Conservation (phyloP, 2,329 filamentous ascomycete species). For the Pseudodiploospora longispora region DNA sequence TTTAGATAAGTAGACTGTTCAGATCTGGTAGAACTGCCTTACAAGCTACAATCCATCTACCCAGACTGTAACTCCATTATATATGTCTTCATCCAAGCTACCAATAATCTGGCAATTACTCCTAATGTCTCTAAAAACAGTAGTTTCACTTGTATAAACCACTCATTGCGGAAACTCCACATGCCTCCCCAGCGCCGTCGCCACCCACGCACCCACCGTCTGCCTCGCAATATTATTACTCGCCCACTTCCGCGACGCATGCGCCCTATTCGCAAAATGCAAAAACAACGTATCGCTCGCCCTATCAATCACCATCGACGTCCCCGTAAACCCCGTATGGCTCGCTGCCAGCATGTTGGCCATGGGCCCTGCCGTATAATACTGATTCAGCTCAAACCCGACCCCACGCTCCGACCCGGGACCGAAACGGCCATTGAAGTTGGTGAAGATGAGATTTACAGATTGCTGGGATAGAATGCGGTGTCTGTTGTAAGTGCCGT, state of each 20-base stretch:
- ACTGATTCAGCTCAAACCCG: conserved; percentile 25
- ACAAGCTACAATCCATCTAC: too few relatives aligned
- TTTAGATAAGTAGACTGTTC: too few relatives aligned
- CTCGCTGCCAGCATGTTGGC: conserved; percentile 14
- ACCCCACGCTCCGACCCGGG: conserved; percentile 18
- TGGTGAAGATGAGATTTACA: conserved; percentile 24
- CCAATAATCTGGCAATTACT: too few relatives aligned
- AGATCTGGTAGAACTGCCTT: too few relatives aligned
- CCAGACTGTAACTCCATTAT: too few relatives aligned
- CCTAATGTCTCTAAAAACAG: too few relatives aligned
- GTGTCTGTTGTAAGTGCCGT: conserved; percentile 24
- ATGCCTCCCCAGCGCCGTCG: conserved; percentile 10
- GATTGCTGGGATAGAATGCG: conserved; percentile 18
- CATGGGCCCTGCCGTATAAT: conserved; percentile 23
- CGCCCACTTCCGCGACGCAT: conserved; percentile 21
- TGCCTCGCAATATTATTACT: conserved; percentile 20
- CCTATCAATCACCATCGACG: conserved; percentile 16
- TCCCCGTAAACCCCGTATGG: conserved; percentile 18
- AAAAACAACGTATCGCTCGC: conserved; percentile 12
- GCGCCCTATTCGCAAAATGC: conserved; percentile 14
- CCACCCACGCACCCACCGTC: conserved; percentile 12
- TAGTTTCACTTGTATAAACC: too few relatives aligned
- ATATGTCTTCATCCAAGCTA: too few relatives aligned
- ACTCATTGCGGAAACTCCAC: conserved; percentile 8
- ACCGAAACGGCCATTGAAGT: conserved; percentile 21